Conservation (phyloP, 805 yeast genomes). For the Yarrowia bubula region DNA sequence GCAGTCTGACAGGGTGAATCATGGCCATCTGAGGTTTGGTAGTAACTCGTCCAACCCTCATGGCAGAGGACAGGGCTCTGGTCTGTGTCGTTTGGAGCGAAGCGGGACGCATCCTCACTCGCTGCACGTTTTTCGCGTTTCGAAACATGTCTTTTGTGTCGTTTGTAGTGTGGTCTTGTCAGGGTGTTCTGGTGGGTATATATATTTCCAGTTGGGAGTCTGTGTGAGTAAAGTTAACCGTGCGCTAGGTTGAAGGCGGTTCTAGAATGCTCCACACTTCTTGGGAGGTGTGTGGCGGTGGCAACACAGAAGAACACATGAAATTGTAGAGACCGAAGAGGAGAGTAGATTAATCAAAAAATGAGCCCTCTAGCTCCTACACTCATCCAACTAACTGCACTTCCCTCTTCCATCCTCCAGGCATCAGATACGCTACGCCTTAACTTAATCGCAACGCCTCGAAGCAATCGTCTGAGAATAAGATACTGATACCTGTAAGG, state of each 20-base stretch:
- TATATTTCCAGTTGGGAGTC: not conserved
- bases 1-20: not conserved
- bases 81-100: not conserved
- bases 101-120: not conserved
- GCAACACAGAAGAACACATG: not conserved
- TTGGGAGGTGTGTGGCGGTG: constrained; percentile 1
- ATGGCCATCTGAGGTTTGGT: too few species aligned
- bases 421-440: constrained; percentile 7
- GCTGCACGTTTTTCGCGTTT: constrained; percentile 17
- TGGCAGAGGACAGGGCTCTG: not conserved
- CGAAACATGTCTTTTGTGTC: not conserved
- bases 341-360: not conserved
- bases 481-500: too few species aligned
- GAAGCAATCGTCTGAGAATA: not conserved
- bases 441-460: not conserved
- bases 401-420: not conserved
- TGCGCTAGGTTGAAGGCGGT: constrained; percentile 19
- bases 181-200: not conserved
- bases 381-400: not conserved
- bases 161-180: not conserved
- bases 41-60: too few species aligned
- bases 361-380: not conserved
- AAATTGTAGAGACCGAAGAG: not conserved
- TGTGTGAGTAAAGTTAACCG: not conserved
- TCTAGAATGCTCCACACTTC: not conserved